Evolutionary conservation across 192 early-diverging fungal genomes (phyloP).

Genomic region (Gaertneriomyces sp.): DNA sequence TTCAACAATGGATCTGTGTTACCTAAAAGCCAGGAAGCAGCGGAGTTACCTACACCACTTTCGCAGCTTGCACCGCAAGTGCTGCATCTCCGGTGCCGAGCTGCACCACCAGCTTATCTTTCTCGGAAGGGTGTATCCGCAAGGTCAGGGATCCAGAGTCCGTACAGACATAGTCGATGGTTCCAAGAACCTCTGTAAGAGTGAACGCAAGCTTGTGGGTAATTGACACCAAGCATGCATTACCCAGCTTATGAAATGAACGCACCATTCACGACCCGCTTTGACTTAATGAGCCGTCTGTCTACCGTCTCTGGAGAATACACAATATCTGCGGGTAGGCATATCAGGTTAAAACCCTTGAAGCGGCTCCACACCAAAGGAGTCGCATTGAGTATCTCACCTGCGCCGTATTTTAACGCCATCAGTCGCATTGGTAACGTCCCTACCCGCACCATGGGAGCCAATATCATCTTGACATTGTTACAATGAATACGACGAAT

Average conservation of each 20-base stretch:
- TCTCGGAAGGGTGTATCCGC: slow-evolving; percentile 74
- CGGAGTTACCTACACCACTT: slow-evolving; percentile 56
- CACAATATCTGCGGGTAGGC: slow-evolving; percentile 62
- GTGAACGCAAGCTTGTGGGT: neutral
- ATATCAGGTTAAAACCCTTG: neutral
- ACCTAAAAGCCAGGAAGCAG: neutral
- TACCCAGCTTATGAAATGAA: neutral
- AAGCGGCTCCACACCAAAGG: neutral
- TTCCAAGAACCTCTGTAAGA: slow-evolving; percentile 50
- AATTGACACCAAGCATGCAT: neutral
- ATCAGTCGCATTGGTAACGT: slow-evolving; percentile 85
- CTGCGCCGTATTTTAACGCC: slow-evolving; percentile 85
- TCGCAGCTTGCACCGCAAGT: slow-evolving; percentile 79
- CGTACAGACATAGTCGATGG: slow-evolving; percentile 67
- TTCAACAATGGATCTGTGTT: neutral
- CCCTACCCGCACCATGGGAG: slow-evolving; percentile 95
- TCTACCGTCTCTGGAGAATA: slow-evolving; percentile 90
- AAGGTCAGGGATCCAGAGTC: slow-evolving; percentile 64
- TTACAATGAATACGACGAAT: too few relatives aligned
- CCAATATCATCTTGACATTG: slow-evolving; percentile 66
- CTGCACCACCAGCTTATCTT: slow-evolving; percentile 79
- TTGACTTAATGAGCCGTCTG: slow-evolving; percentile 71
- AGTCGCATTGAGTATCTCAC: slow-evolving; percentile 19
- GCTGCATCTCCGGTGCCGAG: slow-evolving; percentile 87
- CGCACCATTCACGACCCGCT: slow-evolving; percentile 72